Percentiles rank a stretch among this genome's conserved stretches.
Evolutionary conservation across 2,329 filamentous ascomycete genomes (phyloP).

Genomic region (Calonectria honghensis): DNA sequence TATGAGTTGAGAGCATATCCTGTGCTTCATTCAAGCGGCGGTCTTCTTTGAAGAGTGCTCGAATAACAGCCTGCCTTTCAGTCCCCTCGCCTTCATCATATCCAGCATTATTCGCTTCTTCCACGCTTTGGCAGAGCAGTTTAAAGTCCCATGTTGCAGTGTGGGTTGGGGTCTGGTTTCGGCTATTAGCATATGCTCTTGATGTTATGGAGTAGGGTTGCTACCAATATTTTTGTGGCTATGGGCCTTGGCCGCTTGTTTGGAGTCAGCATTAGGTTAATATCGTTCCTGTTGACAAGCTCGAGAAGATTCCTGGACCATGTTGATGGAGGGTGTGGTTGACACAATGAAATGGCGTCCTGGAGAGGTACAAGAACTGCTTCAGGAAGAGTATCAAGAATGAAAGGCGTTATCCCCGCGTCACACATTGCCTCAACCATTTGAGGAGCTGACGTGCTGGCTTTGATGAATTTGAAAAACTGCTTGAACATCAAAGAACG

Average conservation of each 20-base stretch:
- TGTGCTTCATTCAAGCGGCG: slow-evolving; percentile 91
- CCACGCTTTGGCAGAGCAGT: slow-evolving; percentile 81
- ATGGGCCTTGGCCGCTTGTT: slow-evolving; percentile 55
- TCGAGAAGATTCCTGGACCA: slow-evolving; percentile 84
- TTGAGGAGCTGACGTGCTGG: slow-evolving; percentile 72
- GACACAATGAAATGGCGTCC: slow-evolving; percentile 89
- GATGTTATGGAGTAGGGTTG: neutral
- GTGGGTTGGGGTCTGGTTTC: slow-evolving; percentile 75
- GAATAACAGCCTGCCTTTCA: slow-evolving; percentile 88
- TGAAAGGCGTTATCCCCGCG: slow-evolving; percentile 78
- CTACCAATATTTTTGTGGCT: slow-evolving; percentile 66
- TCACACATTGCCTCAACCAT: slow-evolving; percentile 84
- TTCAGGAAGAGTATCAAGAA: slow-evolving; percentile 90
- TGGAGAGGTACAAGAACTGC: slow-evolving; percentile 86
- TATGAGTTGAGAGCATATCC: slow-evolving; percentile 88
- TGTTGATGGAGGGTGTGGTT: slow-evolving; percentile 84
- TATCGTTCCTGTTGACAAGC: slow-evolving; percentile 87
- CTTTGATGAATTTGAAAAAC: slow-evolving; percentile 77
- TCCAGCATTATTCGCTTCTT: slow-evolving; percentile 75
- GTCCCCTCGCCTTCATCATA: slow-evolving; percentile 88
- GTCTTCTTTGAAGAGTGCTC: slow-evolving; percentile 93
- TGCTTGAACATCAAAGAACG: slow-evolving; percentile 82
- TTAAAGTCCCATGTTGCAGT: slow-evolving; percentile 84
- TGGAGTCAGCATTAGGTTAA: slow-evolving; percentile 78
- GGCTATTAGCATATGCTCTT: slow-evolving; percentile 50